Conservation (phyloP, 495 filamentous ascomycete species). For the Annulohypoxylon moriforme region DNA sequence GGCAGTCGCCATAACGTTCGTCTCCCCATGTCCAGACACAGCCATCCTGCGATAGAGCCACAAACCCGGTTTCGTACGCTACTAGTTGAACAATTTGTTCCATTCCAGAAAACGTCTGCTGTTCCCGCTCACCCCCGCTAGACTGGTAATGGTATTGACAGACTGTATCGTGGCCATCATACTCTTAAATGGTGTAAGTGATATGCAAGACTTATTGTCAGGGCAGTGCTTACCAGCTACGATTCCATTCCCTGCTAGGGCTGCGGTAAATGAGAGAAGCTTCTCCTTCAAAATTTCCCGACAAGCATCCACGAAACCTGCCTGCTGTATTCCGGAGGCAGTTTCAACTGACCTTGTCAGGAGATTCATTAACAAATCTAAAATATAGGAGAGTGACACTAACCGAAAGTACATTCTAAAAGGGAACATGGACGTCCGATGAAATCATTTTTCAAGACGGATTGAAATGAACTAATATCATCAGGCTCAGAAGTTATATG, state of each 20-base stretch:
- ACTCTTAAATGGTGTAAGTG: conserved; percentile 33
- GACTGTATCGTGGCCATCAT: conserved; percentile 40
- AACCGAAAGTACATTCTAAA: conserved; percentile 56
- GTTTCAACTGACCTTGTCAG: conserved; percentile 45
- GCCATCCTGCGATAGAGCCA: conserved; percentile 59
- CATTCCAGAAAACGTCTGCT: conserved; percentile 38
- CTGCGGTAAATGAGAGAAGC: conserved; percentile 37
- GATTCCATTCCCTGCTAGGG: conserved; percentile 50
- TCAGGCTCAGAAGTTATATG: conserved; percentile 47
- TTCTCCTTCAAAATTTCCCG: conserved; percentile 23
- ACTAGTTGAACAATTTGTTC: conserved; percentile 56
- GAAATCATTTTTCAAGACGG: conserved; percentile 48
- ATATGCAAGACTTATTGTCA: not conserved
- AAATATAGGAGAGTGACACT: conserved; percentile 20
- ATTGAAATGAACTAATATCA: conserved; percentile 54
- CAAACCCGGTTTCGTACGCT: conserved; percentile 64
- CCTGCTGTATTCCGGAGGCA: conserved; percentile 38
- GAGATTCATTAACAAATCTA: not conserved
- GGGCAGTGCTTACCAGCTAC: conserved; percentile 38
- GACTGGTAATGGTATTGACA: conserved; percentile 42
- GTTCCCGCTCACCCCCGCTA: conserved; percentile 14
- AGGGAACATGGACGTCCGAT: conserved; percentile 47
- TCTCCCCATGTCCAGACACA: conserved; percentile 71
- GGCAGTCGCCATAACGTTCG: conserved; percentile 60
- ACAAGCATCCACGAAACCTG: conserved; percentile 38